Evolutionary conservation across 805 yeast genomes (phyloP).

Genomic region (Yarrowia phangngaensis): DNA sequence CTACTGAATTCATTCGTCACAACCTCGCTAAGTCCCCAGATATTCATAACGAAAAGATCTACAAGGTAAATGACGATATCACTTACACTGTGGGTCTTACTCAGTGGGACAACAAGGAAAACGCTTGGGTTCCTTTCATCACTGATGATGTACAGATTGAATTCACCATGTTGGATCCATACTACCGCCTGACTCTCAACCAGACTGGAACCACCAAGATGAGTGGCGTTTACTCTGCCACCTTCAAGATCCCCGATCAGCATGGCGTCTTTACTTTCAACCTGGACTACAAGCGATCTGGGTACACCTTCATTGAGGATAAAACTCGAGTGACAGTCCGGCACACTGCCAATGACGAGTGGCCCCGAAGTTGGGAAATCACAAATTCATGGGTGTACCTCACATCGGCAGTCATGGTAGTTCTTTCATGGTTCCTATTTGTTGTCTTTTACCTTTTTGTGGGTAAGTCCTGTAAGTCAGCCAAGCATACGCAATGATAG

Average conservation of each 20-base stretch:
- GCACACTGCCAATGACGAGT: constrained; percentile 94
- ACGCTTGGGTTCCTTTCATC: constrained; percentile 66
- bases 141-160: constrained; percentile 70
- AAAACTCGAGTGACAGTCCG: constrained; percentile 74
- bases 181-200: constrained; percentile 69
- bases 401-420: constrained; percentile 64
- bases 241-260: constrained; percentile 83
- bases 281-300: constrained; percentile 73
- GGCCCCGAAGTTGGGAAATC: constrained; percentile 86
- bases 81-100: constrained; percentile 47
- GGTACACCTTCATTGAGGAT: constrained; percentile 63
- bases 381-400: constrained; percentile 91
- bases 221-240: constrained; percentile 46
- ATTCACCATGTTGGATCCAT: constrained; percentile 89
- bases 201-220: constrained; percentile 42
- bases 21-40: constrained; percentile 42
- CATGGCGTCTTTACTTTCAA: constrained; percentile 93
- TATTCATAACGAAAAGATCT: constrained; percentile 41
- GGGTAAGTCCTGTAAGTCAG: constrained; percentile 9
- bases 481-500: background rate
- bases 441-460: constrained; percentile 54
- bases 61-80: constrained; percentile 73
- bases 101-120: constrained; percentile 45
- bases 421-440: constrained; percentile 71
- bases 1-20: constrained; percentile 53